Percentiles rank a stretch among this genome's conserved stretches.
Evolutionary conservation across 306 rosid species (phyloP).

Genomic region (peach (Prunus persica)): Prunus_persica_NCBIv2 NC_034010.1:22660001-22660500

Average conservation of each 20-base stretch:
- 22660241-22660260: not conserved
- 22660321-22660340: no score
- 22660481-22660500: not conserved
- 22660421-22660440: not conserved
- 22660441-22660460: not conserved
- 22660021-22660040: slow-evolving; percentile 23
- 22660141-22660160: not conserved
- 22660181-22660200: slow-evolving; percentile 55
- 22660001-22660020: not conserved
- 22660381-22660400: no score
- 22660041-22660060: not conserved
- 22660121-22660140: slow-evolving; percentile 29
- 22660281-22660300: no score
- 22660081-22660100: not conserved
- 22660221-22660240: not conserved
- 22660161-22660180: slow-evolving; percentile 17
- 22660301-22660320: no score
- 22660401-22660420: no score
- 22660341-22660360: no score
- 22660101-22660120: slow-evolving; percentile 22
- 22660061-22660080: not conserved
- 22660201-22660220: slow-evolving; percentile 9
- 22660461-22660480: no score
- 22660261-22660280: no score
- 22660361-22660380: no score